These are phyloP conservation scores for Fusarium chuoi DNA, from an alignment of 2,329 filamentous ascomycete species.

Conservation along the genomic window DNA sequence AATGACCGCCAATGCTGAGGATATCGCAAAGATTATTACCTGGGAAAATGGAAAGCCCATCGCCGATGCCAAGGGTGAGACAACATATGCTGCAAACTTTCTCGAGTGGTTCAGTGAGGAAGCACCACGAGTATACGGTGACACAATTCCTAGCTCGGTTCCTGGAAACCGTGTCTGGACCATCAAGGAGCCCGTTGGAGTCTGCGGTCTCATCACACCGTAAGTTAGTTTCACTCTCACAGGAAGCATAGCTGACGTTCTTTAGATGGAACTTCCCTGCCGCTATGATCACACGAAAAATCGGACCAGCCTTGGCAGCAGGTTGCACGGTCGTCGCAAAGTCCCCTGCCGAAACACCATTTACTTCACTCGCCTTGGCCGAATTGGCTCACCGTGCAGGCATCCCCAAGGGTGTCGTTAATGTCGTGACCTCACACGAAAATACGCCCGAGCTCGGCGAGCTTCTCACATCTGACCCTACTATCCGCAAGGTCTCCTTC, in stretches of 20 bases:
- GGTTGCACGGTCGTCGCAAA: constrained; percentile 96
- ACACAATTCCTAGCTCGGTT: constrained; percentile 76
- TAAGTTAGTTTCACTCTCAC: constrained; percentile 41
- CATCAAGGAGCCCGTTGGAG: constrained; percentile 84
- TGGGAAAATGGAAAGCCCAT: constrained; percentile 91
- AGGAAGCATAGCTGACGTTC: background rate
- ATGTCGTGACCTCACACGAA: constrained; percentile 81
- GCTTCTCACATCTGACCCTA: constrained; percentile 75
- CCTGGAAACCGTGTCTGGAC: constrained; percentile 81
- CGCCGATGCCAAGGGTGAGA: constrained; percentile 78
- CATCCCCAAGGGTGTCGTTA: constrained; percentile 89
- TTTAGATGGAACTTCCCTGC: constrained; percentile 83
- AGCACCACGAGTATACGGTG: constrained; percentile 77
- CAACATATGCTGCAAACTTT: constrained; percentile 77
- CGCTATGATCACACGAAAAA: constrained; percentile 78
- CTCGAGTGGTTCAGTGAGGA: constrained; percentile 87
- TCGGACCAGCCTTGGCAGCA: constrained; percentile 83
- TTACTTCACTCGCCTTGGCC: constrained; percentile 86
- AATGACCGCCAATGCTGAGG: constrained; percentile 80
- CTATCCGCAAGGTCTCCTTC: constrained; percentile 91
- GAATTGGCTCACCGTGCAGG: constrained; percentile 89
- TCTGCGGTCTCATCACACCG: constrained; percentile 84
- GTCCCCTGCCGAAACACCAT: constrained; percentile 90
- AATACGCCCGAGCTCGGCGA: constrained; percentile 86
- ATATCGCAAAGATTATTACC: constrained; percentile 84